Conservation (phyloP, 1,139 yeast genomes). For the Candida tetrigidarum region DNA sequence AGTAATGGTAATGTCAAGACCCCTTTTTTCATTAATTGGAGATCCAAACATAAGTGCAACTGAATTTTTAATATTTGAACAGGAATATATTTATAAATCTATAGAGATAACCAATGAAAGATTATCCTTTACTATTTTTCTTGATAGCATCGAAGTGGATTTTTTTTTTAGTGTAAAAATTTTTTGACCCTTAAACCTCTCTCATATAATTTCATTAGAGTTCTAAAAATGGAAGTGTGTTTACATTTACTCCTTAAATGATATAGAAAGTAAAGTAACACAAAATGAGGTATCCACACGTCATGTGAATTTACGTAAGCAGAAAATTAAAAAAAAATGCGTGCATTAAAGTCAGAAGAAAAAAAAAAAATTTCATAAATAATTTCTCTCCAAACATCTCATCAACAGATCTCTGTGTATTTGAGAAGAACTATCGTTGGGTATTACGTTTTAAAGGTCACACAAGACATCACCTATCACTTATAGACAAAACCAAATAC, state of each 20-base stretch:
- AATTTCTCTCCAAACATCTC: constrained; percentile 6
- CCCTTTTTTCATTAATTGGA: constrained; percentile 6
- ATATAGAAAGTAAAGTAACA: background rate
- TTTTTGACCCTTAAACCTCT: background rate
- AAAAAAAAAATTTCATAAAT: constrained; percentile 4
- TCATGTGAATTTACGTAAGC: constrained; percentile 1
- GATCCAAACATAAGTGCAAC: constrained; percentile 7
- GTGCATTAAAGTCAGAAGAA: constrained; percentile 2
- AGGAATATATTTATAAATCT: no score
- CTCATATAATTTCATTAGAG: background rate
- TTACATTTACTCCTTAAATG: constrained; percentile 3
- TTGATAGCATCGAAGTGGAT: no score
- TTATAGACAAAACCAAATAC: constrained; percentile 5
- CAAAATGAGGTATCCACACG: background rate
- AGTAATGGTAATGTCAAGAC: constrained; percentile 6
- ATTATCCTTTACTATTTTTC: no score
- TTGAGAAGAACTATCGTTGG: no score
- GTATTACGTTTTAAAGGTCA: no score
- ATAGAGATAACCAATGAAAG: no score
- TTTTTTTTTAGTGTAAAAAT: no score
- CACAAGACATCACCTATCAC: no score
- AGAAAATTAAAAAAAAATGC: background rate
- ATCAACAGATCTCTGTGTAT: constrained; percentile 1
- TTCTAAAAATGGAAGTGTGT: constrained; percentile 9
- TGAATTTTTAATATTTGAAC: no score